Evolutionary conservation across 2,329 filamentous ascomycete species (phyloP), one percentile per base, ranked within the genome.

Genomic region (Neodidymelliopsis sp.): DNA sequence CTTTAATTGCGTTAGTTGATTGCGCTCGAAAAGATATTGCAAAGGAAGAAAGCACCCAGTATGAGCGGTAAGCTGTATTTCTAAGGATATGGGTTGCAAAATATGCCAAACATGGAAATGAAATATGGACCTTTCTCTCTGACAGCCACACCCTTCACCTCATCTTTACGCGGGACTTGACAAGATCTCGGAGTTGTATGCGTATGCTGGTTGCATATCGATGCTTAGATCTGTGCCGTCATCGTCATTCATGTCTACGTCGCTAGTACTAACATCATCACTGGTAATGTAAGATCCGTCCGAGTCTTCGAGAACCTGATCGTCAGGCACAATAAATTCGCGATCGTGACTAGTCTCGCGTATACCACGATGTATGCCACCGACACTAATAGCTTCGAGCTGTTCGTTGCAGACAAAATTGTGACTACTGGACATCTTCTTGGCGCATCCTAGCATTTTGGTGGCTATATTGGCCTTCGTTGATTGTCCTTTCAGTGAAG

Each of bases 141-240:
- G 23, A 16, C 40, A 43, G 11, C 22, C 34, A 28, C 3, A 8
- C 2, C n/a, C 12, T 12, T 6, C 11, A 4, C 10, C 29, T 39
- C 27, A 33, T 22, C 16, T 25, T 5, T 3, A n/a, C 9, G n/a
- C 23, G 4, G 25, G 20, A 4, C 20, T 41, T 15, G 12, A 33
- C 9, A 57, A 12, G 4, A 55, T 27, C 4, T 33, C 28, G 1
- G 42, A 34, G 6, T 53, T 57, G 40, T 48, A 56, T 9, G 36
- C 40, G 28, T 45, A 53, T 25, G 28, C 23, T 5, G 43, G 39
- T 13, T 43, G 48, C 51, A 60, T 56, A 9, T 62, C 44, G 11
- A 58, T 55, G 4, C 37, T 38, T 9, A 60, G 12, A 25, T 60
- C 48, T 18, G 41, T 19, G 10, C 22, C 40, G 19, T 46, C 45